phyloP scores from a whole-genome alignment of 768 basidiomycete species.

The Lanmaoa pseudosensibilis region DNA sequence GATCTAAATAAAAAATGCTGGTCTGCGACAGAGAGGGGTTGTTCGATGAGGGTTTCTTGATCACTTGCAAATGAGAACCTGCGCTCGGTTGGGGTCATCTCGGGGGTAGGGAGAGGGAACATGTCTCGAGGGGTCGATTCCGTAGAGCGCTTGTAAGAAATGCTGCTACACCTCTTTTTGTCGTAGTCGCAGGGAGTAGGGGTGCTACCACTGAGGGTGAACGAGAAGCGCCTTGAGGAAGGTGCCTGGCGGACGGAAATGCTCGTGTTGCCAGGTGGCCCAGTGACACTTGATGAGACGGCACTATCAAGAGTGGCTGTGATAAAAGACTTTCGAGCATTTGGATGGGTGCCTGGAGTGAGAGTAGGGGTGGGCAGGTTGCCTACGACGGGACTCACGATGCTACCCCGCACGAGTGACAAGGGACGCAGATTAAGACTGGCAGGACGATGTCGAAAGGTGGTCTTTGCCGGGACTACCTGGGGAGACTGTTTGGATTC shows the following conservation, averaged over 20 bases:
- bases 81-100: conserved; percentile 64
- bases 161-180: conserved; percentile 61
- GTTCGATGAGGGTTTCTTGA: conserved; percentile 23
- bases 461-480: conserved; percentile 37
- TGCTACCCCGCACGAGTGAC: conserved; percentile 59
- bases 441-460: conserved; percentile 61
- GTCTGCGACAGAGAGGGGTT: conserved; percentile 69
- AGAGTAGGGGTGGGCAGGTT: conserved; percentile 55
- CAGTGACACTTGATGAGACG: conserved; percentile 25
- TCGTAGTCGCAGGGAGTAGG: conserved; percentile 32
- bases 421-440: conserved; percentile 69
- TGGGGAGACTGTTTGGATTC: conserved; percentile 23
- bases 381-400: conserved; percentile 36
- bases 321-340: conserved; percentile 38
- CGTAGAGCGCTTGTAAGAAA: conserved; percentile 65
- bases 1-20: conserved; percentile 86
- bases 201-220: conserved; percentile 23
- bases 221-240: conserved; percentile 28
- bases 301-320: conserved; percentile 15
- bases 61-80: conserved; percentile 38
- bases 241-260: conserved; percentile 10
- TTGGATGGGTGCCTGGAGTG: conserved; percentile 47
- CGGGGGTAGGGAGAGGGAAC: conserved; percentile 67
- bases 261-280: neutral
- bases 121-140: conserved; percentile 35